phyloP scores from a whole-genome alignment of 805 yeast genomes.

The Wickerhamiella slavikovae region DNA sequence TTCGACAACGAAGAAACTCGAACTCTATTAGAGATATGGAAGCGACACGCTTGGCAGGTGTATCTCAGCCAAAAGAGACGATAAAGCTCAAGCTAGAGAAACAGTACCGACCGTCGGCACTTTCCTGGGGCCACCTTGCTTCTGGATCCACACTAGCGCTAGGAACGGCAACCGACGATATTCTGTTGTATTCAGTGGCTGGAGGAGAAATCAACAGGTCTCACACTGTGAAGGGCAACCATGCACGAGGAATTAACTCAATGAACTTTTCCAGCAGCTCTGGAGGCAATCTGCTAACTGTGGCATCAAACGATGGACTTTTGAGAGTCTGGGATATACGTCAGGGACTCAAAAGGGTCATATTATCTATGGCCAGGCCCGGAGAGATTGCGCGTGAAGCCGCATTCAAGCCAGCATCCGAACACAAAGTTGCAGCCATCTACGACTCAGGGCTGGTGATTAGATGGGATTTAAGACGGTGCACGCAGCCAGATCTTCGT shows the following conservation, averaged over 20 bases:
- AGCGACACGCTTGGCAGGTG: not conserved
- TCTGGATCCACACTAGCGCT: constrained; percentile 5
- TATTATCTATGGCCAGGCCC: constrained; percentile 31
- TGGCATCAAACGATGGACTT: constrained; percentile 63
- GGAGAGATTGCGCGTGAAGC: constrained; percentile 51
- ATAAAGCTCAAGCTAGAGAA: constrained; percentile 11
- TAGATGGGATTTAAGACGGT: constrained; percentile 73
- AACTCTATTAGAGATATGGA: too few species aligned
- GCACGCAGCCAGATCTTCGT: constrained; percentile 54
- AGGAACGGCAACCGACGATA: constrained; percentile 1
- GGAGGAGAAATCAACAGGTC: not conserved
- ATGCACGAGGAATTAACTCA: constrained; percentile 5
- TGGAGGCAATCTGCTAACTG: constrained; percentile 33
- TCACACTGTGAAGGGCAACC: not conserved
- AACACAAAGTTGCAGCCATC: constrained; percentile 46
- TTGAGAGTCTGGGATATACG: constrained; percentile 73
- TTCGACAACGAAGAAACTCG: too few species aligned
- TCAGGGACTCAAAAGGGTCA: constrained; percentile 24
- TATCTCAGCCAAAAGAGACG: constrained; percentile 5
- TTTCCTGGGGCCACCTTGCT: constrained; percentile 17
- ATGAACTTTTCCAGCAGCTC: constrained; percentile 3
- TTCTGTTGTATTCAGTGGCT: not conserved
- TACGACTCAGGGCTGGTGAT: constrained; percentile 81
- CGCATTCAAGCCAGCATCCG: constrained; percentile 30
- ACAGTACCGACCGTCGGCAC: constrained; percentile 14